These are phyloP conservation scores for Crithidia thermophila DNA, from an alignment of 208 protist species.

Conservation along the genomic window DNA sequence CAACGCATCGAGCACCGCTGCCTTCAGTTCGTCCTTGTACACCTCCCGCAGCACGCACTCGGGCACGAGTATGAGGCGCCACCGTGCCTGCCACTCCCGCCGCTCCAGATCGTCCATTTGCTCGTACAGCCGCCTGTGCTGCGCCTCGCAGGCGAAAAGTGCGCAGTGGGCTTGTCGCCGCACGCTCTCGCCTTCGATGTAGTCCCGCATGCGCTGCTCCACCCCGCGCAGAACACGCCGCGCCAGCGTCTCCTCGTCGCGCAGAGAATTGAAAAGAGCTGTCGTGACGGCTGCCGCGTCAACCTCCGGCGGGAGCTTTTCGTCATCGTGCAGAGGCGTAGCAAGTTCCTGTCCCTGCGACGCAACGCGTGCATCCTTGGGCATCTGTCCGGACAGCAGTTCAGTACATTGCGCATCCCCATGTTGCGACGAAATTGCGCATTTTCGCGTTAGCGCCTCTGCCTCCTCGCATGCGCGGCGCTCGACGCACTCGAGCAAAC, in stretches of 20 bases:
- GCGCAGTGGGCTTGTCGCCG: background rate
- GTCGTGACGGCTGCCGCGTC: too few species aligned
- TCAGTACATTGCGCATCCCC: too few species aligned
- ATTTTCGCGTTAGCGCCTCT: too few species aligned
- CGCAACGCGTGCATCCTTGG: too few species aligned
- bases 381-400: too few species aligned
- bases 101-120: constrained; percentile 5
- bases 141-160: background rate
- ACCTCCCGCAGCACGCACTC: constrained; percentile 22
- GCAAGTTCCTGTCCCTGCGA: too few species aligned
- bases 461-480: constrained; percentile 3
- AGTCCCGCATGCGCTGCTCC: background rate
- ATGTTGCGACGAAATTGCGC: background rate
- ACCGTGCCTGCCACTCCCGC: constrained; percentile 22
- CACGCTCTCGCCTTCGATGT: background rate
- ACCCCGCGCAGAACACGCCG: background rate
- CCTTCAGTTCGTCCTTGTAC: background rate
- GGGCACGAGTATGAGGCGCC: constrained; percentile 15
- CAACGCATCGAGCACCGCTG: background rate
- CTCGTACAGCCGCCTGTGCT: background rate
- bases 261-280: background rate
- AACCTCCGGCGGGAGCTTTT: background rate
- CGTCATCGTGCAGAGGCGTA: background rate
- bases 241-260: background rate
- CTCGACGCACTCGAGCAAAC: constrained; percentile 5